phyloP scores from a whole-genome alignment of 164 flowering plant species.

The Buxus sempervirens region DNA sequence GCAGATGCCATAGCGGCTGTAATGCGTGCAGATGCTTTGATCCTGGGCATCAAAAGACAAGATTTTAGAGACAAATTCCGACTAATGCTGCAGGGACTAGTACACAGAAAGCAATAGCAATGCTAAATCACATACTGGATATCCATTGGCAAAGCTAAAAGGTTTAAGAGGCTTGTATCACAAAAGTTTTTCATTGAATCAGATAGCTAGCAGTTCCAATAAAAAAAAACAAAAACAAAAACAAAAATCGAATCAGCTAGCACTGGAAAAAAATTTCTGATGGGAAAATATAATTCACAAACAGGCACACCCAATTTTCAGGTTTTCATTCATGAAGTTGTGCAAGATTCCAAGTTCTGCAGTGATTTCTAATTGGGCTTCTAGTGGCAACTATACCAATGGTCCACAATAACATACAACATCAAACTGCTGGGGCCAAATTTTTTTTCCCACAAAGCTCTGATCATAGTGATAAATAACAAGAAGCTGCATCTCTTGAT shows the following conservation, averaged over 20 bases:
- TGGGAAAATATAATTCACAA: no score
- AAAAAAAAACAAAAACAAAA: no score
- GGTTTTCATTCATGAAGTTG: no score
- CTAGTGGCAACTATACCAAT: no score
- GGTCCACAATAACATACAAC: no score
- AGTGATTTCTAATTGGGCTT: no score
- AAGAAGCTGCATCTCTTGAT: not conserved
- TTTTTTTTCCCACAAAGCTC: not conserved
- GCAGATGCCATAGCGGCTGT: slow-evolving; percentile 77
- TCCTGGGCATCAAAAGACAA: slow-evolving; percentile 39
- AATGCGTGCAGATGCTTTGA: slow-evolving; percentile 55
- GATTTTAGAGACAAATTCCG: not conserved
- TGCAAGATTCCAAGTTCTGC: no score
- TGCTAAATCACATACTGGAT: not conserved
- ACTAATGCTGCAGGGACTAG: not conserved
- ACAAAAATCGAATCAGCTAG: no score
- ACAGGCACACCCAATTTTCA: no score
- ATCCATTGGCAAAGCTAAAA: not conserved
- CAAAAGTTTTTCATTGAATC: no score
- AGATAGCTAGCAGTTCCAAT: no score
- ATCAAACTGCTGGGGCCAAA: not conserved
- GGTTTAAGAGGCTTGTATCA: not conserved
- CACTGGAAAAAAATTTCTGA: no score
- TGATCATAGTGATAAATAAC: not conserved
- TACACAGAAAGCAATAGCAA: not conserved